Conservation (phyloP, 31 red algal species). For the Bonnemaisonia californica region DNA sequence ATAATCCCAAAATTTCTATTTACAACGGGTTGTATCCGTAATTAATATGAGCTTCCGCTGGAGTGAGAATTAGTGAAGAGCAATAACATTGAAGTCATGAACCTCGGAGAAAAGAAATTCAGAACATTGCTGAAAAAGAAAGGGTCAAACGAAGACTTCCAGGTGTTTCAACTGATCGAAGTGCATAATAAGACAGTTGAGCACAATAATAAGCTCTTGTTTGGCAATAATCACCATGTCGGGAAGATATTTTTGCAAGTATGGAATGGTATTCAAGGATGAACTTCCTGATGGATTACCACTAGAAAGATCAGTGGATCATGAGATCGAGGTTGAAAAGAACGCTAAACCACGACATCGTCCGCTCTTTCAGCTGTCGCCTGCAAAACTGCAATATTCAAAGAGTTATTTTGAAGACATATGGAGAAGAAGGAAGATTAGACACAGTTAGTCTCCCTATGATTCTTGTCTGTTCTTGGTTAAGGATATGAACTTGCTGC, state of each 20-base stretch:
- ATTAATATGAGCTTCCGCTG: not conserved
- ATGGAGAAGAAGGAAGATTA: conserved; percentile 3
- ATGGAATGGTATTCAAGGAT: conserved; percentile 18
- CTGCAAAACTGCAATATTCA: conserved; percentile 16
- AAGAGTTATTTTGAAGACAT: not conserved
- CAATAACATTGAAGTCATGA: not conserved
- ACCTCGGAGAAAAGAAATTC: not conserved
- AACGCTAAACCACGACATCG: not conserved
- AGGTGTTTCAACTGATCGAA: not conserved
- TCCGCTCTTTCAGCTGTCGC: conserved; percentile 5
- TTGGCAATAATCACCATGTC: no score
- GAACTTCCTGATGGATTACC: conserved; percentile 21
- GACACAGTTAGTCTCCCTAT: not conserved
- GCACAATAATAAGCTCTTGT: no score
- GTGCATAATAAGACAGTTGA: not conserved
- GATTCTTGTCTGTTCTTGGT: not conserved
- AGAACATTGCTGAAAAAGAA: not conserved
- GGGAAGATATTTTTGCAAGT: not conserved
- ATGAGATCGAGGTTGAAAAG: conserved; percentile 10
- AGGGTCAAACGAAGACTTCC: not conserved
- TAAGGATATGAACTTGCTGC: not conserved
- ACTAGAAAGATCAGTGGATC: conserved; percentile 3
- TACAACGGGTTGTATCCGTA: not conserved
- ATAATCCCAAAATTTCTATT: not conserved
- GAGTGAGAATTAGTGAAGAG: not conserved